phyloP scores from a whole-genome alignment of 768 basidiomycete genomes.

The Pulveroboletus sp. region DNA sequence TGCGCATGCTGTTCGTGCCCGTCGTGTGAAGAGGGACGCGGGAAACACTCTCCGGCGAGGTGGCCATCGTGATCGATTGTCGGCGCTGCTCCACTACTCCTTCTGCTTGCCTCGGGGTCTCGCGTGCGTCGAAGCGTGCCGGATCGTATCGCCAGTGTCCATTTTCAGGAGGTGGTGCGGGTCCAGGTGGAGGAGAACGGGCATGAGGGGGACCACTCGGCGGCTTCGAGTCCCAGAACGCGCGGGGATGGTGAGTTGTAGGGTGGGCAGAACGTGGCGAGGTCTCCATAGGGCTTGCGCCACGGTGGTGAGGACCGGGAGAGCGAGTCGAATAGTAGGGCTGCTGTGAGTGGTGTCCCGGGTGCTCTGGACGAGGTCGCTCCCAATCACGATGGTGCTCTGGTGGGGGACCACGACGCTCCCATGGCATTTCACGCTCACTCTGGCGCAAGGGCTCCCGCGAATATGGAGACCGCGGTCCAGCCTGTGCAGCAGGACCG shows the following conservation, averaged over 20 bases:
- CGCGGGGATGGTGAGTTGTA: slow-evolving; percentile 27
- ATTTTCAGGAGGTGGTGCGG: slow-evolving; percentile 40
- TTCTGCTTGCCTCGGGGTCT: slow-evolving; percentile 34
- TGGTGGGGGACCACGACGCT: slow-evolving; percentile 48
- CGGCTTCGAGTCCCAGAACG: slow-evolving; percentile 66
- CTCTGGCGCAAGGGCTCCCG: slow-evolving; percentile 46
- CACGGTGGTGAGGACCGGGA: slow-evolving; percentile 38
- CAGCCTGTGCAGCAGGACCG: slow-evolving; percentile 51
- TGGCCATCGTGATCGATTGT: slow-evolving; percentile 38
- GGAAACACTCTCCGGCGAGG: slow-evolving; percentile 44
- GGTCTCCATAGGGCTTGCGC: slow-evolving; percentile 52
- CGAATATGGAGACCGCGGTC: slow-evolving; percentile 60
- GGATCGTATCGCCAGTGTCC: slow-evolving; percentile 63
- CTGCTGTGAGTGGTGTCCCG: slow-evolving; percentile 29
- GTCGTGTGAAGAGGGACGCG: slow-evolving; percentile 29
- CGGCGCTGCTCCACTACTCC: slow-evolving; percentile 32
- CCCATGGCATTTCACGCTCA: slow-evolving; percentile 60
- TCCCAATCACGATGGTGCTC: slow-evolving; percentile 54
- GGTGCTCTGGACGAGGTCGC: slow-evolving; percentile 41
- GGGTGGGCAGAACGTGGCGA: slow-evolving; percentile 59
- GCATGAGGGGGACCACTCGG: slow-evolving; percentile 29
- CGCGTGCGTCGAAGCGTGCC: slow-evolving; percentile 47
- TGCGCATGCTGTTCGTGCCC: slow-evolving; percentile 35
- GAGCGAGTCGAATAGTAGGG: slow-evolving; percentile 34
- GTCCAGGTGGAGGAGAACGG: slow-evolving; percentile 34